Conservation (phyloP, 106 monocot species). For the Acanthochlamys bracteata region DNA sequence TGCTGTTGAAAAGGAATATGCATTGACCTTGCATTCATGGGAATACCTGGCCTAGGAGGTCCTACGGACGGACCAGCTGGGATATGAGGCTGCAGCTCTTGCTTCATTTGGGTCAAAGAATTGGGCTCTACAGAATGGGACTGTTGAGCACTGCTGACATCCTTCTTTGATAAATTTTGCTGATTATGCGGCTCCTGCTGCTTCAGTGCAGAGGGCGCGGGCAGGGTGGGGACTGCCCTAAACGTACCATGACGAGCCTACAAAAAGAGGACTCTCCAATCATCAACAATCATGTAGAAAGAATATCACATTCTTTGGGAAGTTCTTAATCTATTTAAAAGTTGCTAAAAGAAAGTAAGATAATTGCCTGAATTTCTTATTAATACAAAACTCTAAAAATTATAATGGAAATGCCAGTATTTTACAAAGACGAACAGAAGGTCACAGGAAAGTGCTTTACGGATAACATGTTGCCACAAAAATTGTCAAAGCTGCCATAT, state of each 20-base stretch:
- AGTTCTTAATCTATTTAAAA: not conserved
- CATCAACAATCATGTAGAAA: not conserved
- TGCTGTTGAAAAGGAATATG: slow-evolving; percentile 45
- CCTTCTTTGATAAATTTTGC: slow-evolving; percentile 22
- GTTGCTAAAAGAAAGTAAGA: too few relatives aligned
- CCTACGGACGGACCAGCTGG: slow-evolving; percentile 11
- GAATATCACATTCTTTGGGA: not conserved
- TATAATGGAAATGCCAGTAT: too few relatives aligned
- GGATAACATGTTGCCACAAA: not conserved
- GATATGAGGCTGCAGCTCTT: slow-evolving; percentile 20
- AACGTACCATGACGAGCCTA: slow-evolving; percentile 39
- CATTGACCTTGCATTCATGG: slow-evolving; percentile 37
- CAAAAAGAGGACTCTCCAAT: not conserved
- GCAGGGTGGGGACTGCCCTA: slow-evolving; percentile 20
- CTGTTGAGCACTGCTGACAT: slow-evolving; percentile 15
- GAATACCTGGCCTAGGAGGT: slow-evolving; percentile 26
- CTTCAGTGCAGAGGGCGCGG: slow-evolving; percentile 27
- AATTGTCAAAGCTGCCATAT: not conserved
- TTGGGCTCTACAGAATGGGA: slow-evolving; percentile 13
- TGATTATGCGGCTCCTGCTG: slow-evolving; percentile 19
- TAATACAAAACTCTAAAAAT: too few relatives aligned
- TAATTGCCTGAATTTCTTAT: too few relatives aligned
- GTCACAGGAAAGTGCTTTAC: not conserved
- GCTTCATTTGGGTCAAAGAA: slow-evolving; percentile 31
- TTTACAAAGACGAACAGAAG: not conserved